Evolutionary conservation across 164 flowering plant species (phyloP).

Genomic region (Amborella trichopoda): DNA sequence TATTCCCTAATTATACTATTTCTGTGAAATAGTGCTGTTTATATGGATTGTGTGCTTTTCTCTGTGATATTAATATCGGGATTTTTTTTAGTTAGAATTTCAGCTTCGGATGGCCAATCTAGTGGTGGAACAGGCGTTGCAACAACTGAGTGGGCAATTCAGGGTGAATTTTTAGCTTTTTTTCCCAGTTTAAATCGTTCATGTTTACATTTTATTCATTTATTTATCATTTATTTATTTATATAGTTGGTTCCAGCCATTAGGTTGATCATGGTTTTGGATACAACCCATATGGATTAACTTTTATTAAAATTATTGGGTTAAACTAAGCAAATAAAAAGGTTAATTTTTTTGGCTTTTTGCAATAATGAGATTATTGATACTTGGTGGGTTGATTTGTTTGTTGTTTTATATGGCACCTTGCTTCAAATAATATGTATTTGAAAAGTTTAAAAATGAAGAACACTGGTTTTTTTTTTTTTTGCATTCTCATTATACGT

Average conservation of each 20-base stretch:
- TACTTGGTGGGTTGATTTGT: no score
- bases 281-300: not conserved
- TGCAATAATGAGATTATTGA: no score
- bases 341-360: not conserved
- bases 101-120: slow-evolving; percentile 39
- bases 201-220: not conserved
- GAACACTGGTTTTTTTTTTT: no score
- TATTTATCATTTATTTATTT: not conserved
- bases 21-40: no score
- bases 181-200: not conserved
- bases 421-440: no score
- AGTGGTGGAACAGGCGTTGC: slow-evolving; percentile 33
- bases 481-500: no score
- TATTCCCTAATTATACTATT: no score
- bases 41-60: not conserved
- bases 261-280: not conserved
- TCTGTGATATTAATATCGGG: not conserved
- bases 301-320: not conserved
- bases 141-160: slow-evolving; percentile 73
- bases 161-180: slow-evolving; percentile 34
- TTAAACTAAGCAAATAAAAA: not conserved
- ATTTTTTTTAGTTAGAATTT: slow-evolving; percentile 22
- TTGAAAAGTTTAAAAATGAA: no score
- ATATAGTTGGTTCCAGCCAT: not conserved
- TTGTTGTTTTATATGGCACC: no score